Percentiles rank a stretch among this genome's conserved stretches.
phyloP scores from a whole-genome alignment of 225 moss, liverwort and hornwort species.

The Pleurozium schreberi region DNA sequence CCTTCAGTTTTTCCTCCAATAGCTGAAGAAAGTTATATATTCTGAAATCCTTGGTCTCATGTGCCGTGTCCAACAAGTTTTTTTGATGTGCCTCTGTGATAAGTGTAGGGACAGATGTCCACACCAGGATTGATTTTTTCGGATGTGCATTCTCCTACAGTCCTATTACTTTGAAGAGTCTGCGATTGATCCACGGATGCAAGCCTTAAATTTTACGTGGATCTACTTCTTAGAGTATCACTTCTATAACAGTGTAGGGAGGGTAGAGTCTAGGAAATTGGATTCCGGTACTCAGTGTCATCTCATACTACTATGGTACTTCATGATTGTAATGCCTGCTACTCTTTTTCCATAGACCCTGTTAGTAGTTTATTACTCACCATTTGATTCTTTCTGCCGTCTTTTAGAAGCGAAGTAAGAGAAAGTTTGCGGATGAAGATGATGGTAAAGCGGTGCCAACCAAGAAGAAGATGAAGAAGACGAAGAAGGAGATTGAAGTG shows the following conservation, averaged over 20 bases:
- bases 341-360: neutral
- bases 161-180: neutral
- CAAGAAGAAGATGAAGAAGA: slow-evolving; percentile 47
- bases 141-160: neutral
- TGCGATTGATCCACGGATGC: neutral
- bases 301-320: neutral
- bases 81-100: neutral
- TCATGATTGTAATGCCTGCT: neutral
- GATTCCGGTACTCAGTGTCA: neutral
- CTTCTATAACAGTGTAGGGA: neutral
- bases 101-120: neutral
- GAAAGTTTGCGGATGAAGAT: slow-evolving; percentile 47
- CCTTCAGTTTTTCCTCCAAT: neutral
- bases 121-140: neutral
- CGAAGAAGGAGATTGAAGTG: slow-evolving; percentile 33
- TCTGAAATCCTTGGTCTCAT: neutral
- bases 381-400: neutral
- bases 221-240: neutral
- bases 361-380: neutral
- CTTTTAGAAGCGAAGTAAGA: slow-evolving; percentile 40
- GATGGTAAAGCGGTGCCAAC: slow-evolving; percentile 7
- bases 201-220: neutral
- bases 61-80: neutral
- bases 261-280: neutral
- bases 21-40: neutral